phyloP scores from a whole-genome alignment of 1,284 basidiomycete genomes.

The Sphagnurus paluster region DNA sequence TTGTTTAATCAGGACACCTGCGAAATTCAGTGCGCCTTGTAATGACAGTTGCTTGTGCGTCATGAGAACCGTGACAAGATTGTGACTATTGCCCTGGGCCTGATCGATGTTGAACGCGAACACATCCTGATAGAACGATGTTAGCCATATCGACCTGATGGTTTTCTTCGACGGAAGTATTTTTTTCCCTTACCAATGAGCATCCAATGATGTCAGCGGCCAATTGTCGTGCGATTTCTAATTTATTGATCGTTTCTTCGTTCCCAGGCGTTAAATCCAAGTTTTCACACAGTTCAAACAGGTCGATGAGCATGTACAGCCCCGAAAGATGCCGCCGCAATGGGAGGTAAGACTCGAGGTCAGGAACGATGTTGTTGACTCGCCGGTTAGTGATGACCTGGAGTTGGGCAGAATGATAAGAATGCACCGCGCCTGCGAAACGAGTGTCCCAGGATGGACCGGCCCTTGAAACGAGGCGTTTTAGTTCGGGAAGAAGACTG shows the following conservation, averaged over 20 bases:
- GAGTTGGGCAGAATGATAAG: conserved; percentile 31
- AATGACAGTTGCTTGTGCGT: conserved; percentile 37
- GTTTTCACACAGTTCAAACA: conserved; percentile 55
- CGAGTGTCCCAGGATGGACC: conserved; percentile 19
- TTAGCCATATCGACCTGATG: conserved; percentile 12
- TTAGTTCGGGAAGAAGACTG: conserved; percentile 22
- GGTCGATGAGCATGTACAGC: conserved; percentile 47
- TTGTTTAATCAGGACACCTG: conserved; percentile 39
- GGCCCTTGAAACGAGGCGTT: conserved; percentile 21
- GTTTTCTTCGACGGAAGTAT: conserved; percentile 12
- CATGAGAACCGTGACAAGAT: conserved; percentile 47
- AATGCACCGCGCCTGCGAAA: conserved; percentile 35
- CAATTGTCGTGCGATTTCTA: conserved; percentile 35
- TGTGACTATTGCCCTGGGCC: conserved; percentile 32
- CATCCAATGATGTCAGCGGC: conserved; percentile 48
- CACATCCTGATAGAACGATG: conserved; percentile 40
- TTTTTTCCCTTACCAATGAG: conserved; percentile 50
- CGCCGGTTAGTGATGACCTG: conserved; percentile 20
- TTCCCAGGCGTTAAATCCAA: conserved; percentile 36
- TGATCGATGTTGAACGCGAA: conserved; percentile 48
- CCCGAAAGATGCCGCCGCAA: conserved; percentile 50
- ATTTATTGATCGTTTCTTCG: conserved; percentile 25
- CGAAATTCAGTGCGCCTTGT: conserved; percentile 49
- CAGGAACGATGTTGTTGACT: conserved; percentile 29
- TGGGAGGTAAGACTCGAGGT: conserved; percentile 46